Base-by-base conservation (phyloP, 163 green algal genomes). In the Scenedesmus sp. region DNA sequence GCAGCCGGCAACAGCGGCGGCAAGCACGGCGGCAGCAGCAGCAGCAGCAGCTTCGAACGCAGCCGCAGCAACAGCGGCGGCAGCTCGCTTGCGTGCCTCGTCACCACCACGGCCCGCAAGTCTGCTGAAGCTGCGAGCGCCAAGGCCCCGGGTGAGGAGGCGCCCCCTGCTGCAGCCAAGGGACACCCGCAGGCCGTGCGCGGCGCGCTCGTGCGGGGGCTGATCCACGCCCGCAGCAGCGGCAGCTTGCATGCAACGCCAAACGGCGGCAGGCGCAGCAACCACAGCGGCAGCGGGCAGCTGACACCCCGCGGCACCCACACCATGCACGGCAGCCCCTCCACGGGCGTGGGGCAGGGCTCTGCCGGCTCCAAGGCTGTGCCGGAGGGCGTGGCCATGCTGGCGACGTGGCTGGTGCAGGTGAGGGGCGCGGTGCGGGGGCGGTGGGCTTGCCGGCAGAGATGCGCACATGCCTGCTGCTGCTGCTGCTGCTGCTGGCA, bases 321-420 rank as follows among this genome's bases (percentile, higher is more conserved):
- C 4, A 82, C 35, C n/a, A 82, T n/a, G n/a, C n/a, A n/a, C n/a
- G n/a, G 72, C 72, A 24, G 72, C 2, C 26, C 33, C 1, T 83
- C 73, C 16, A 37, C 15, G 2, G 73, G 37, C 16, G 37, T 10
- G 0, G 73, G 18, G 13, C 37, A 46, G 73, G 73, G 65, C 30
- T 76, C 65, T 26, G 1, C 30, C 7, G 65, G 65, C 1, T 76
- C 65, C 6, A 76, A 40, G 5, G 40, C 37, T 40, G 4, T 49
- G 37, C 37, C 33, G 30, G 73, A 83, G 4, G 73, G 73, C 18
- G 15, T 83, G 13, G 53, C n/a, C 73, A 83, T 83, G 73, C 22
- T 53, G 37, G 73, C 73, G 6, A 83, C 73, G 16, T 83, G 73
- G 73, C 73, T 83, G 35, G 73, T 83, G 15, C 73, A 76, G 65